These are phyloP conservation scores for Hypericum androsaemum DNA, from an alignment of 345 rosid species.

Conservation along the genomic window DNA sequence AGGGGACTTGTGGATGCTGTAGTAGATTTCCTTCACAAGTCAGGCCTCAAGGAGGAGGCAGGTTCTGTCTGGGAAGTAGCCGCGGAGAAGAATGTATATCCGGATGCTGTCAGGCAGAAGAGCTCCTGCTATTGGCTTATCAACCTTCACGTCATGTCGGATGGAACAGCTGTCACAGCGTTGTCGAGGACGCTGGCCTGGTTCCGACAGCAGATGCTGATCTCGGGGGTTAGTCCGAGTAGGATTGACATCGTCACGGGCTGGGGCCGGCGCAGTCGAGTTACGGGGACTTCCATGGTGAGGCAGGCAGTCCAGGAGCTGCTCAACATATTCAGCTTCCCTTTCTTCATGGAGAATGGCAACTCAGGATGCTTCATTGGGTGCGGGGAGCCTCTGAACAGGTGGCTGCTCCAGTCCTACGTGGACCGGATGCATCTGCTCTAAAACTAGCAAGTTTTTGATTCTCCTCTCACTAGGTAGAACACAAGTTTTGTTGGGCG, in stretches of 20 bases:
- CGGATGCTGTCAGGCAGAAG: slow-evolving; percentile 72
- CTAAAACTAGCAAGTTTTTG: slow-evolving; percentile 7
- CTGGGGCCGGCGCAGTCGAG: slow-evolving; percentile 90
- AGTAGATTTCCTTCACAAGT: slow-evolving; percentile 84
- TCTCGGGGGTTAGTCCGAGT: slow-evolving; percentile 53
- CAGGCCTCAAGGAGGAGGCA: slow-evolving; percentile 88
- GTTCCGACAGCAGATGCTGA: slow-evolving; percentile 67
- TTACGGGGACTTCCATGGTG: slow-evolving; percentile 77
- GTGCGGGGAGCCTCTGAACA: slow-evolving; percentile 65
- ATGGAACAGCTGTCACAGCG: slow-evolving; percentile 82
- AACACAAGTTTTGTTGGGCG: too few relatives aligned
- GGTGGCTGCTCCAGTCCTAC: slow-evolving; percentile 69
- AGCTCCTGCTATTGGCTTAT: slow-evolving; percentile 80
- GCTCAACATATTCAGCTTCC: slow-evolving; percentile 63
- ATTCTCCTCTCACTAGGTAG: too few relatives aligned
- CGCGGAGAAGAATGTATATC: slow-evolving; percentile 67
- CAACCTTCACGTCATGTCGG: slow-evolving; percentile 93
- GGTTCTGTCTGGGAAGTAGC: slow-evolving; percentile 96
- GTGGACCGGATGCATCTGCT: slow-evolving; percentile 91
- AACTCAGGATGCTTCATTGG: slow-evolving; percentile 88
- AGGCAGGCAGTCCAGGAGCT: slow-evolving; percentile 72
- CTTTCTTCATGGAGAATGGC: slow-evolving; percentile 67
- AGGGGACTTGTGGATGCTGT: slow-evolving; percentile 85
- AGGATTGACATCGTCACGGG: slow-evolving; percentile 94
- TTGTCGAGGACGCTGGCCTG: slow-evolving; percentile 81